Evolutionary conservation across 371 early-diverging fungal genomes (phyloP).

Genomic region (Mucor sp.): DNA sequence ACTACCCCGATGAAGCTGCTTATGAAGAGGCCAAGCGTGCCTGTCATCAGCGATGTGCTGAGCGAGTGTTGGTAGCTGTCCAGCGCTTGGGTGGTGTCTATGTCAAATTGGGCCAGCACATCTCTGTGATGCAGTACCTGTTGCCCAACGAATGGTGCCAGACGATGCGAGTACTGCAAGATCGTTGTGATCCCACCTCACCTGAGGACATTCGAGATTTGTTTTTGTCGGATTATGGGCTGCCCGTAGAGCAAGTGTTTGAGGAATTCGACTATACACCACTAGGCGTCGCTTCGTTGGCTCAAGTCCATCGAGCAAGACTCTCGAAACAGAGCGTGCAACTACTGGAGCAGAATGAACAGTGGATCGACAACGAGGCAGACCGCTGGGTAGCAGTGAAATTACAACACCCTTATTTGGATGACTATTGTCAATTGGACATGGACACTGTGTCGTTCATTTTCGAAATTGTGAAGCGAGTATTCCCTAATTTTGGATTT

Average conservation of each 20-base stretch:
- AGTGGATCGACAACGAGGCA: constrained; percentile 32
- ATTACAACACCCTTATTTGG: constrained; percentile 85
- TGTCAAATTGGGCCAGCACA: constrained; percentile 92
- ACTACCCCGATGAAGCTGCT: constrained; percentile 42
- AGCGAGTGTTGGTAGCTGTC: constrained; percentile 57
- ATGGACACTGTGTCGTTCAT: constrained; percentile 72
- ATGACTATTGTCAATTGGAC: constrained; percentile 77
- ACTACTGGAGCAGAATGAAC: constrained; percentile 25
- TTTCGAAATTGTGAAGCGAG: constrained; percentile 60
- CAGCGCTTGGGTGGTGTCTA: constrained; percentile 85
- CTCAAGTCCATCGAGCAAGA: constrained; percentile 81
- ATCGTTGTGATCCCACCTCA: constrained; percentile 77
- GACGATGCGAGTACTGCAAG: constrained; percentile 86
- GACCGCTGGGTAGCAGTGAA: constrained; percentile 82
- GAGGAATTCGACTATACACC: constrained; percentile 74
- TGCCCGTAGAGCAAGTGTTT: constrained; percentile 64
- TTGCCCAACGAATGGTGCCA: constrained; percentile 88
- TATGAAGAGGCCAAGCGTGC: constrained; percentile 36
- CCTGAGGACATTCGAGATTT: constrained; percentile 64
- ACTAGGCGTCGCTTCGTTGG: constrained; percentile 83
- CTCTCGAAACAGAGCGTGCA: constrained; percentile 45
- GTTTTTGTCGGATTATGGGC: constrained; percentile 72
- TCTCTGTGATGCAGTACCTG: constrained; percentile 84
- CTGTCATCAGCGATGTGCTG: constrained; percentile 58
- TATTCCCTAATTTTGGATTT: constrained; percentile 90